Evolutionary conservation across 2,329 filamentous ascomycete genomes (phyloP), one percentile per base, ranked within the genome.

Genomic region (Mollisiaceae sp.): DNA sequence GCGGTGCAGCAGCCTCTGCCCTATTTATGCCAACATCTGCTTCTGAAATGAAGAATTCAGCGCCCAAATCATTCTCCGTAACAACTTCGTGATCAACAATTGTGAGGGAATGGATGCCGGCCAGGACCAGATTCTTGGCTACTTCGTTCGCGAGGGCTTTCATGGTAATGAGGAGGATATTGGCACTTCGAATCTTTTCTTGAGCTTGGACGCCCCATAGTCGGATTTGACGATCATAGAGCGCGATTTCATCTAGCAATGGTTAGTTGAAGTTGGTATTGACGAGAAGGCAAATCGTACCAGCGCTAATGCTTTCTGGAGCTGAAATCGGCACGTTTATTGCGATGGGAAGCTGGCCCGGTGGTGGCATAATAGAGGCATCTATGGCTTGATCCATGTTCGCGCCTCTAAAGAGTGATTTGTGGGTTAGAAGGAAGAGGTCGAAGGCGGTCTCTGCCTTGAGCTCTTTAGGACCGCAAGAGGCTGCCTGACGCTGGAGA

Each of bases 141-240:
- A 98, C 91, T 80, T 99, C 95, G 76, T 94, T 96, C 65, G 91
- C 93, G 18, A 99, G 86, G 0, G 91, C 93, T 75, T 91, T 92
- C 78, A 97, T 88, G 36, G 89, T 93, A 71, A 99, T 90, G 68
- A 99, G 87, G 55, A 98, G 89, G 72, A 99, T 91, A 75, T 93
- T 93, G 65, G 95, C 93, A 65, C 86, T 91, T 72, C 94, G 92
- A 65, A 99, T 93, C 76, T 91, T 93, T 77, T 97, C 91, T 78
- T 99, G 95, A 8, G 95, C 95, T 74, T 95, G 89, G 75, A 98
- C 92, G 52, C 95, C 95, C 95, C 95, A 99, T 36, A 99, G 88
- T 62, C 95, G 91, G 74, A 99, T 97, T 78, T 99, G 95, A 59
- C 95, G 90, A 80, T 99, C 95, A 77, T 99, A 99, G 6, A 98